Evolutionary conservation across 768 basidiomycete species (phyloP), one percentile per base, ranked within the genome.

Genomic region (Polyporus arcularius): DNA sequence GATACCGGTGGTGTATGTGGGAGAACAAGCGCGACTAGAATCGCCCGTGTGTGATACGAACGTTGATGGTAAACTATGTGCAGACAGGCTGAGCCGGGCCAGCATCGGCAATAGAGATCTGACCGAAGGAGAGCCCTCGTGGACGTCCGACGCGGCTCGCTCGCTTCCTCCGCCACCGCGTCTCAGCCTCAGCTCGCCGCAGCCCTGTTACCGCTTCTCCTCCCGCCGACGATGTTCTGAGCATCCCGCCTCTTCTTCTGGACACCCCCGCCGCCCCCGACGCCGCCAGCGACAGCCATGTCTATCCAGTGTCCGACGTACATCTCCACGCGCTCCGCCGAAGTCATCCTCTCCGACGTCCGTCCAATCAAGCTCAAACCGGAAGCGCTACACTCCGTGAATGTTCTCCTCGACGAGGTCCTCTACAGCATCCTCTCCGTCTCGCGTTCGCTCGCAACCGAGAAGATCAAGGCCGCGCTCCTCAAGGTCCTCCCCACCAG

Each of bases 311-410:
- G 85, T 55, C 90, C 92, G 2, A 80, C 78, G 54, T 98, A 93
- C 75, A 85, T 97, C 63, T 93, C 90, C 30, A 74, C 86, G 14
- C 85, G 86, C 65, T 94, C 92, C 38, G 93, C 94, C 47, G 93
- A 96, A 75, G 86, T 93, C 63, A 89, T 97, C 70, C 86, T 98
- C 55, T 94, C 92, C 61, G 95, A 98, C 68, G 85, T 96, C 57
- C 88, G 95, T 18, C 92, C 93, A n/a, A 95, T 92, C 65, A 89
- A 86, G 72, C 84, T 96, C 75, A 86, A 87, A 64, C 70, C 80
- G 18, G 86, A 94, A 54, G 89, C 92, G n/a, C 85, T 97, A 50
- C 79, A 78, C 60, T 82, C 83, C 61, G 83, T 94, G 78, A 95
- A 95, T 73, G 83, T 86, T 62, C 75, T 93, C 48, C 81, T 95